phyloP scores from a whole-genome alignment of 805 yeast genomes.

The Teunomyces pallodes region DNA sequence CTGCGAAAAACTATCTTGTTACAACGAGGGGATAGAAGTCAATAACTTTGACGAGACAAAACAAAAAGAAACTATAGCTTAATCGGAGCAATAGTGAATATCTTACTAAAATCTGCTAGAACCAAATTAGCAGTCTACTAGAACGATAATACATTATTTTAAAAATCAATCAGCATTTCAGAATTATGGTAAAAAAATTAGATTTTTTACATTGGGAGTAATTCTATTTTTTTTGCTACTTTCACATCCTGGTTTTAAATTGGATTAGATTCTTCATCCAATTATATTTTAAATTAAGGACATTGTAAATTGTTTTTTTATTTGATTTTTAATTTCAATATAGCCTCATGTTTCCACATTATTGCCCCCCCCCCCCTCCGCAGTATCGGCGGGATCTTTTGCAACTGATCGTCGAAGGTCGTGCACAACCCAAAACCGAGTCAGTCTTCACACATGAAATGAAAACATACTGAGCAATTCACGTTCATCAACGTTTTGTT shows the following conservation, averaged over 20 bases:
- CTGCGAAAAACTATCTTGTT: background rate
- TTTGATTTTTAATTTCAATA: background rate
- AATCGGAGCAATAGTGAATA: too few species aligned
- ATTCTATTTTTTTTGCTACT: too few species aligned
- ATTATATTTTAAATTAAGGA: too few species aligned
- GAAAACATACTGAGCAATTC: background rate
- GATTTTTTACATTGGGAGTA: too few species aligned
- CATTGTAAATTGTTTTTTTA: background rate
- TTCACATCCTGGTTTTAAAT: too few species aligned
- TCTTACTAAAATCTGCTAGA: too few species aligned
- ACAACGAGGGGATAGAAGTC: background rate
- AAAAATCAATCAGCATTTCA: too few species aligned
- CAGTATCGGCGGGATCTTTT: background rate
- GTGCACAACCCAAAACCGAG: background rate
- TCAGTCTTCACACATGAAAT: slow-evolving; percentile 2
- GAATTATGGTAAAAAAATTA: too few species aligned
- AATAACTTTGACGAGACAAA: background rate
- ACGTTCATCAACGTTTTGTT: background rate
- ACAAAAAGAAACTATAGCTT: background rate
- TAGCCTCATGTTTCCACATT: background rate
- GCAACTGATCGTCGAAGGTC: background rate
- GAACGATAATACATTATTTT: too few species aligned
- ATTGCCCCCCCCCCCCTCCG: background rate
- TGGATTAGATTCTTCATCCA: too few species aligned
- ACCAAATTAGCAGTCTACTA: too few species aligned